phyloP scores from a whole-genome alignment of 805 yeast species.

The Lipomyces yamadae region DNA sequence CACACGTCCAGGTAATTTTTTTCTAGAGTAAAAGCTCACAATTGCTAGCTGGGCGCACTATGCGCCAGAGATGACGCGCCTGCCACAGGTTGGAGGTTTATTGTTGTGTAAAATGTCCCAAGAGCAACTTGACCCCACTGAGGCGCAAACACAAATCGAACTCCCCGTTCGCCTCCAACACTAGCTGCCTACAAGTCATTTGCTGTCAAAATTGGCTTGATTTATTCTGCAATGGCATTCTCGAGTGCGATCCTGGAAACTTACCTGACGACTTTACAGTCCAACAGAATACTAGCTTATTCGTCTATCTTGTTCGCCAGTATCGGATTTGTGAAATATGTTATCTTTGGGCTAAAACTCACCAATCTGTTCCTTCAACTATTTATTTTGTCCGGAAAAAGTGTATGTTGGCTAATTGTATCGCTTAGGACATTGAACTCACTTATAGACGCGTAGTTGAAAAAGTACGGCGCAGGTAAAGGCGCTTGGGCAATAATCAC shows the following conservation, averaged over 20 bases:
- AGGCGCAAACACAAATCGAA: background rate
- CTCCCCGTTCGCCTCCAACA: background rate
- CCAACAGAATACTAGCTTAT: constrained; percentile 12
- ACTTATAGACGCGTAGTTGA: constrained; percentile 46
- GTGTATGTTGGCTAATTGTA: constrained; percentile 15
- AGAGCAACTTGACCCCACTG: background rate
- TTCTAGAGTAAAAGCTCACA: too few relatives aligned
- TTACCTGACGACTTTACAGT: constrained; percentile 13
- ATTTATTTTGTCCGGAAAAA: constrained; percentile 27
- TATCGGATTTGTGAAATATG: constrained; percentile 21
- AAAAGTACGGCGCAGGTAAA: constrained; percentile 73
- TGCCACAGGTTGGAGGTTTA: too few relatives aligned
- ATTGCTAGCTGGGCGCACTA: too few relatives aligned
- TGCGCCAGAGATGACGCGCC: too few relatives aligned
- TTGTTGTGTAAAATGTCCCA: too few relatives aligned
- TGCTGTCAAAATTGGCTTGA: background rate
- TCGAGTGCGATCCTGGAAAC: constrained; percentile 13
- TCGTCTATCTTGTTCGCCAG: constrained; percentile 19
- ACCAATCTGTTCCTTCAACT: constrained; percentile 25
- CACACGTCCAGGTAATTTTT: too few relatives aligned
- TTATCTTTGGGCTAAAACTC: constrained; percentile 15
- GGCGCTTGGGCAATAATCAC: constrained; percentile 94
- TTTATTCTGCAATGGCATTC: background rate
- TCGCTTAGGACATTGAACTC: background rate
- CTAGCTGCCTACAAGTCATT: background rate